Evolutionary conservation across 345 rosid genomes (phyloP), one percentile per base, ranked within the genome.

Genomic region (Cochlearia excelsa): DNA sequence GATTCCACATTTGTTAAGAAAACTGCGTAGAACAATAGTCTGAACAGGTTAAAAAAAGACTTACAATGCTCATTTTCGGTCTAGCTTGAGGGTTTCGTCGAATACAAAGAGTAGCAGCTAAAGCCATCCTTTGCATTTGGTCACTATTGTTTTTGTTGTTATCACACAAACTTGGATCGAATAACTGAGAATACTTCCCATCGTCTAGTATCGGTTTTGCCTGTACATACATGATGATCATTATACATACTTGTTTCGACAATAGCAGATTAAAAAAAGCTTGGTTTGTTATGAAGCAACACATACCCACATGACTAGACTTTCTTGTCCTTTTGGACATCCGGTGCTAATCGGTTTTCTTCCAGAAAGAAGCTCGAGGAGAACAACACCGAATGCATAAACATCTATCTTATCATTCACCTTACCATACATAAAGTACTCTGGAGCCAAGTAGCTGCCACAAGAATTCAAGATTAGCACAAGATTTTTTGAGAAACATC

Each of bases 291-390:
- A 48, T 79, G 67, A 87, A 90, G 85, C 75, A 78, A 86, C 73
- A 63, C 95, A 54, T 90, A 93, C 99, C 99, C 96, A 94, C 87
- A 90, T 79, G 61, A 89, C 87, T 46, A 91, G 81, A 72, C 99
- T 89, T 81, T 87, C 96, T 53, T 75, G 82, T 72, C 92, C 95
- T 59, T 89, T 85, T 0, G 88, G 85, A 73, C 63, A 68, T 45
- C 77, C 81, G 10, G 70, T 67, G 68, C 76, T 75, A 63, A 93
- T 93, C 1, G 99, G 95, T 81, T 78, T 87, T 63, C 92, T 80
- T 41, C 99, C 96, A 9, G 96, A 80, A 11, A 93, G 85, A 58
- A 93, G 84, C 85, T 93, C 99, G 23, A 93, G 99, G 29, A 93
- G 88, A 35, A 93, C 95, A 39, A 93, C 96, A 9, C 99, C 99